Evolutionary conservation across 106 monocot genomes (phyloP), one percentile per base, ranked within the genome.

Genomic region (Allium fistulosum): DNA sequence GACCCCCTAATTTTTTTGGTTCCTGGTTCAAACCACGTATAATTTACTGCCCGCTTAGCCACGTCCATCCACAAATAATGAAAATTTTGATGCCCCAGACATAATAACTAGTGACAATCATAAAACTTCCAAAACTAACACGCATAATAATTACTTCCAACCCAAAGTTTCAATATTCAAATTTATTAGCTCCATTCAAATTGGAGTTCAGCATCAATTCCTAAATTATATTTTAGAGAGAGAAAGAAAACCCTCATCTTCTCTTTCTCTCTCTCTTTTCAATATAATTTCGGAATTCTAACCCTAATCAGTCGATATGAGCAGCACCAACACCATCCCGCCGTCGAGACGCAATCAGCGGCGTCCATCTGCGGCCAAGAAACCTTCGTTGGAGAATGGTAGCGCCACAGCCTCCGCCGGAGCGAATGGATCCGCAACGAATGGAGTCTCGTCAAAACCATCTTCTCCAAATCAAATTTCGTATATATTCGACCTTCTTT

Each of bases 401-500:
- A 37, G 45, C 64, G 55, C 45, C 61, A 62, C 56, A 68, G 70
- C 62, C 27, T 66, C 66, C 53, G 37, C 37, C 37, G 37, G 37
- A 37, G 37, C 5, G 37, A 37, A 37, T 37, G 37, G 37, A 37
- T 37, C 37, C 37, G 37, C 37, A 37, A 17, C 68, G 16, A 71
- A 72, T 52, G 80, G 78, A 46, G 61, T 53, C 72, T 22, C 62
- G 26, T 46, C 82, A 69, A 95, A 88, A 63, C 82, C 88, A 37
- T 48, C 78, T 6, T 91, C 86, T 46, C 81, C 91, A 15, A 77
- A 73, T 49, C 71, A 88, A n/a, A 46, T 81, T 49, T 10, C 75
- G 94, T 94, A 71, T 77, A 77, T 26, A 55, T 48, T 22, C 53
- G 49, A 65, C 10, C 26, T 28, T 58, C 49, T 67, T 58, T 49